Evolutionary conservation across 2,329 filamentous ascomycete genomes (phyloP).

Genomic region (Talaromyces sp.): DNA sequence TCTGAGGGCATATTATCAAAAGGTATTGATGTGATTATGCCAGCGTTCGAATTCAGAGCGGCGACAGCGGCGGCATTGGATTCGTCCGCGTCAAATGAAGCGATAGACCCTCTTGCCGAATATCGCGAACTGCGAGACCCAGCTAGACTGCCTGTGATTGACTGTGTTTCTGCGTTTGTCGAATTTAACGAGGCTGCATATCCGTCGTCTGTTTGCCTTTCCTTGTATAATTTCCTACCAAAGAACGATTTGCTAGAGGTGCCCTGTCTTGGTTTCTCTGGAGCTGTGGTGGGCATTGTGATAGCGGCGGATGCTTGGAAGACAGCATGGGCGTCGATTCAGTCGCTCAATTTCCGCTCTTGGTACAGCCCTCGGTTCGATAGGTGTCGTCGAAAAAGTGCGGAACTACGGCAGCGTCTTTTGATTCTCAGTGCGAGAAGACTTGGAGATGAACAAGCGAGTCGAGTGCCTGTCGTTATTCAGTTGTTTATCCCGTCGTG

Average conservation of each 20-base stretch:
- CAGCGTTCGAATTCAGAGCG: slow-evolving; percentile 70
- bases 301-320: slow-evolving; percentile 30
- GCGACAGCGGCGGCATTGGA: slow-evolving; percentile 59
- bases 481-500: slow-evolving; percentile 3
- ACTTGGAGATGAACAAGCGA: neutral
- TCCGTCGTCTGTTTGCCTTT: slow-evolving; percentile 64
- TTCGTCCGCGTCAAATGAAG: slow-evolving; percentile 65
- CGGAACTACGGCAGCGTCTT: neutral
- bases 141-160: slow-evolving; percentile 59
- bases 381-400: neutral
- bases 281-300: slow-evolving; percentile 56
- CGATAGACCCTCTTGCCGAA: slow-evolving; percentile 65
- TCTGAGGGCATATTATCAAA: slow-evolving; percentile 70
- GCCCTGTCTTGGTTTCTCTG: slow-evolving; percentile 78
- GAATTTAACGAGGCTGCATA: slow-evolving; percentile 55
- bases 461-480: neutral
- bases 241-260: slow-evolving; percentile 83
- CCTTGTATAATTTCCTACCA: slow-evolving; percentile 72
- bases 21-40: slow-evolving; percentile 82
- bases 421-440: neutral
- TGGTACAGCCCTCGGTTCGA: neutral
- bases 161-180: slow-evolving; percentile 39
- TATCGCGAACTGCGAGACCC: slow-evolving; percentile 72
- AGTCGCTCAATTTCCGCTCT: slow-evolving; percentile 16
- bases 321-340: slow-evolving; percentile 16